Percentiles rank a stretch among this genome's conserved stretches.
These are phyloP conservation scores for Aspergillus tanneri DNA, from an alignment of 2,329 filamentous ascomycete species.

Conservation along the genomic window DNA sequence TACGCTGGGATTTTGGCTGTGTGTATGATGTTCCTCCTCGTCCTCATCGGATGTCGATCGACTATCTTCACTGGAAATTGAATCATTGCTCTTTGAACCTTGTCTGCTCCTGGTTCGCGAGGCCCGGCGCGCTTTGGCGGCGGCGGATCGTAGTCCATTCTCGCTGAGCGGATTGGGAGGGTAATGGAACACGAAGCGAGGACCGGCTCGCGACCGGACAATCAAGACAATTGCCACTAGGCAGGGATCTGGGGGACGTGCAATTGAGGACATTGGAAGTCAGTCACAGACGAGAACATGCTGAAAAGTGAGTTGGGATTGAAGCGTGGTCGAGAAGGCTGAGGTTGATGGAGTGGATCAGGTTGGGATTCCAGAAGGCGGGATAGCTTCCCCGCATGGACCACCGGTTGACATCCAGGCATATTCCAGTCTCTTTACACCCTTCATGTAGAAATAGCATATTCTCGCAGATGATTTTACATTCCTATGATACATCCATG, in stretches of 20 bases:
- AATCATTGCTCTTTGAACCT: slow-evolving; percentile 37
- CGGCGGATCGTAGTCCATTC: slow-evolving; percentile 35
- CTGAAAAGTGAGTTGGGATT: slow-evolving; percentile 10
- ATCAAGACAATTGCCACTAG: slow-evolving; percentile 71
- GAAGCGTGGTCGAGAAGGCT: slow-evolving; percentile 14
- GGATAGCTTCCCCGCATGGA: slow-evolving; percentile 22
- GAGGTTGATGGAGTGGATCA: slow-evolving; percentile 3
- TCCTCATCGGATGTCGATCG: slow-evolving; percentile 42
- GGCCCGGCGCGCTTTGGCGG: slow-evolving; percentile 31
- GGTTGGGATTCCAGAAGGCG: slow-evolving; percentile 1
- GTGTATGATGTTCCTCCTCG: slow-evolving; percentile 32
- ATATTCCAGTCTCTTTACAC: too few species aligned
- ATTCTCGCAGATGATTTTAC: too few species aligned
- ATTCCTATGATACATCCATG: too few species aligned
- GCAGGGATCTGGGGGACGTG: slow-evolving; percentile 54
- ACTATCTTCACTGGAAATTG: slow-evolving; percentile 41
- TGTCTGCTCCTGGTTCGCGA: slow-evolving; percentile 34
- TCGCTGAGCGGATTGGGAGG: slow-evolving; percentile 58
- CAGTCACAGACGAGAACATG: slow-evolving; percentile 10
- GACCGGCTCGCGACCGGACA: slow-evolving; percentile 73
- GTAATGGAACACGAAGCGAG: slow-evolving; percentile 83
- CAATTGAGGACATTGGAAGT: slow-evolving; percentile 45
- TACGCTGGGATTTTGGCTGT: slow-evolving; percentile 11
- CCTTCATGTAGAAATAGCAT: too few species aligned
- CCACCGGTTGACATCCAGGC: too few species aligned